Base-by-base conservation (phyloP, 176 grass and related monocot species). In the Oryza australiensis region DNA sequence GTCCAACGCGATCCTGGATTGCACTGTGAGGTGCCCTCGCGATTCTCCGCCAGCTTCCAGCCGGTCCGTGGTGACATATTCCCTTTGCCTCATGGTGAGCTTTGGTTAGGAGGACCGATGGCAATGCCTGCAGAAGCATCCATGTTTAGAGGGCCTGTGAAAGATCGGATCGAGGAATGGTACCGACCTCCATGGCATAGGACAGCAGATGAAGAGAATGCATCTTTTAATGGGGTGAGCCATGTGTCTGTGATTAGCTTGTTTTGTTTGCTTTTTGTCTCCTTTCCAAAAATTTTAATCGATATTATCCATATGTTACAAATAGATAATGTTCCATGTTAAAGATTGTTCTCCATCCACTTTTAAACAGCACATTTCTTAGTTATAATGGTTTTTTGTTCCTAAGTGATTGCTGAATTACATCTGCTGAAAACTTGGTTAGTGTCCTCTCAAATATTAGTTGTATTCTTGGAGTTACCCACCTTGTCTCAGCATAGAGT, bases 101-200 rank as follows among this genome's bases (percentile, higher is more conserved):
- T 55, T 22, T 22, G 49, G 49, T 55, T 22, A 55, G 49, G 6
- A 53, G 5, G 18, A 55, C 18, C 16, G 18, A 55, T 55, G 49
- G 3, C 28, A 29, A 26, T 26, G 1, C 11, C 9, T 12, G 4
- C 15, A 30, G 34, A 24, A 22, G 18, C 40, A 4, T 62, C 29
- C 15, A n/a, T 53, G 30, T 33, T 33, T 24, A 77, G 73, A 2
- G 9, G 2, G 30, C 22, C 57, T 29, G 66, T 71, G 33, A 83
- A 77, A 46, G 79, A 83, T 66, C 23, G 86, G 12, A 72, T 72
- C 1, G 66, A 18, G 32, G 80, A 87, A 72, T 83, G 86, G 86
- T 38, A 83, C 26, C 66, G 7, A 16, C 80, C 80, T 64, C 66
- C 73, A 26, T 66, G 73, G 73, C 14, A 29, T 49, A 71, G 66